Base-by-base conservation (phyloP, 2,329 filamentous ascomycete species). In the Podosphaera leucotricha region DNA sequence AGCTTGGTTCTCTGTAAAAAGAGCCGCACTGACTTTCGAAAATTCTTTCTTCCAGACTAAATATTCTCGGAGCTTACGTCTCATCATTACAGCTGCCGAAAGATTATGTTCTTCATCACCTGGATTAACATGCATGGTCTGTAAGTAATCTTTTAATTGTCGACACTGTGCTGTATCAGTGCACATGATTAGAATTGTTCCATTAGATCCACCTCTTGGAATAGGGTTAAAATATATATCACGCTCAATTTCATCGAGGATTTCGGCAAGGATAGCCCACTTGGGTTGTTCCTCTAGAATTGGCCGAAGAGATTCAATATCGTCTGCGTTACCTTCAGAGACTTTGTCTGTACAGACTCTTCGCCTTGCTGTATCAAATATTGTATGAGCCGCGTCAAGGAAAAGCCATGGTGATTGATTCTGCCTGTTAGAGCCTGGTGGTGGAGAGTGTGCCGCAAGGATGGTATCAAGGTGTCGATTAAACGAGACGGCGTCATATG, bases 391-490 rank as follows among this genome's bases (percentile, higher is more conserved):
- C 20, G 87, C 86, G 59, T 95, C 90, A 4, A 95, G 70, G 53
- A 94, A 95, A 26, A 98, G 67, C 90, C 90, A 98, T 0, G 90
- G 90, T 0, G 86, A 92, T 54, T 93, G 84, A 28, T 78, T 86
- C 55, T 93, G 82, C 49, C 78, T 75, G 2, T 77, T 93, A 2
- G 85, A 87, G 0, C 85, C 86, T 7, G 85, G 81, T 1, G 83
- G 79, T 3, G 90, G 86, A 41, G 83, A 80, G 56, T 93, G 85
- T 0, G 86, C 83, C 8, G 87, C 84, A 41, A 92, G 75, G 40
- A 98, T 87, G 0, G 85, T 94, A 58, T 98, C 90, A 3, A 98
- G 70, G 58, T 93, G 87, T 57, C 87, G 82, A 48, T 92, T 73
- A 58, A 98, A 92, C 4, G 80, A 82, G 28, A 95, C 84, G 18